Conservation (phyloP, 768 basidiomycete species). For the Lactarius pseudohatsudake region DNA sequence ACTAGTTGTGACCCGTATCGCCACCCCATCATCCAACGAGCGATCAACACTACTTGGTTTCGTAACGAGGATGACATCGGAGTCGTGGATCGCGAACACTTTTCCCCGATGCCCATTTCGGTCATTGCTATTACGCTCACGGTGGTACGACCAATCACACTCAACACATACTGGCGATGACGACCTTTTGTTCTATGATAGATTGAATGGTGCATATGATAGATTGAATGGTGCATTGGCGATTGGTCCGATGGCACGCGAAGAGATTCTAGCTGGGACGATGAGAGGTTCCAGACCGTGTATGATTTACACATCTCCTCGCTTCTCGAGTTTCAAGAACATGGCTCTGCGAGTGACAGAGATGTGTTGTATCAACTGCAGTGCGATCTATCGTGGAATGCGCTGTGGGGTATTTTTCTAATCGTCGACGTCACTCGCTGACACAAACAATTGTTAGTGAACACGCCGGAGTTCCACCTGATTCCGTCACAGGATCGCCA, state of each 20-base stretch:
- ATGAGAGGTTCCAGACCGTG: background rate
- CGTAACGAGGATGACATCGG: constrained; percentile 8
- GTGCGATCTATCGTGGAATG: background rate
- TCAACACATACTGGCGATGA: no score
- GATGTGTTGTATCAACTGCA: background rate
- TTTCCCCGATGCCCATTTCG: constrained; percentile 4
- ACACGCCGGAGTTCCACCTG: constrained; percentile 4
- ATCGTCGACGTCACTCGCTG: background rate
- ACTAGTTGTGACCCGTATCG: background rate
- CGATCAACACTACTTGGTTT: constrained; percentile 10
- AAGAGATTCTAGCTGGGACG: background rate
- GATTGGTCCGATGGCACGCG: constrained; percentile 5
- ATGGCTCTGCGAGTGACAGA: background rate
- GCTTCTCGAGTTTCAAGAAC: background rate
- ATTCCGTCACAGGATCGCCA: background rate
- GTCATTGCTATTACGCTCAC: constrained; percentile 5
- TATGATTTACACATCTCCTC: constrained; percentile 1
- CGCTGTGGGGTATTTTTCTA: background rate
- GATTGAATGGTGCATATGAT: background rate
- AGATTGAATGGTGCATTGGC: background rate
- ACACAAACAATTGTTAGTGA: background rate
- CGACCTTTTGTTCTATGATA: background rate
- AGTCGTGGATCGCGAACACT: background rate
- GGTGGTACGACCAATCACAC: background rate
- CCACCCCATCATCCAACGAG: constrained; percentile 15